phyloP scores from a whole-genome alignment of 2,329 filamentous ascomycete genomes.

The Tricladium varicosporioides region DNA sequence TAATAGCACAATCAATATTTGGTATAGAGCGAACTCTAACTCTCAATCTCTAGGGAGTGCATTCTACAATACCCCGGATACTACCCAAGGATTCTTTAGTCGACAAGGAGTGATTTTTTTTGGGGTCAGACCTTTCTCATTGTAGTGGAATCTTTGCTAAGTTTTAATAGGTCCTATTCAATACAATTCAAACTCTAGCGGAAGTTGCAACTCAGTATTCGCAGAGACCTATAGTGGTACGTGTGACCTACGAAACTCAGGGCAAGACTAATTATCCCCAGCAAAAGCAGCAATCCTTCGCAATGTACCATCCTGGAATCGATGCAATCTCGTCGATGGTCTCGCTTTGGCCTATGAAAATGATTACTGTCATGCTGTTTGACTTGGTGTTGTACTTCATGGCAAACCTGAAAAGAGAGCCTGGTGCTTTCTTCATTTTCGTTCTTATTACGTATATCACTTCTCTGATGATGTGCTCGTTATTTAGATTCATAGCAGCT shows the following conservation, averaged over 20 bases:
- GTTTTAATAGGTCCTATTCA: not conserved
- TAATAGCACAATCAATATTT: no score
- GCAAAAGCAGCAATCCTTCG: not conserved
- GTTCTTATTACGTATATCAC: slow-evolving; percentile 70
- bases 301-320: slow-evolving; percentile 69
- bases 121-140: slow-evolving; percentile 40
- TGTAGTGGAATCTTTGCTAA: not conserved
- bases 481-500: slow-evolving; percentile 76
- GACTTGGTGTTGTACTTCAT: slow-evolving; percentile 83
- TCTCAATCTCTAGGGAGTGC: slow-evolving; percentile 40
- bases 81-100: slow-evolving; percentile 55
- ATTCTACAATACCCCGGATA: slow-evolving; percentile 56
- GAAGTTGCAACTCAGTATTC: not conserved
- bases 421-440: slow-evolving; percentile 75
- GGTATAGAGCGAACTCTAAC: not conserved
- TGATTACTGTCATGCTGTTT: slow-evolving; percentile 69
- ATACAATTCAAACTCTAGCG: not conserved
- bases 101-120: slow-evolving; percentile 65
- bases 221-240: not conserved
- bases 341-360: slow-evolving; percentile 77
- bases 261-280: not conserved
- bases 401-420: slow-evolving; percentile 60
- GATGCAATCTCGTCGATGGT: slow-evolving; percentile 85
- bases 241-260: not conserved
- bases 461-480: slow-evolving; percentile 77